Base-by-base conservation (phyloP, 1,284 basidiomycete species). In the Pyrrhoderma noxium region DNA sequence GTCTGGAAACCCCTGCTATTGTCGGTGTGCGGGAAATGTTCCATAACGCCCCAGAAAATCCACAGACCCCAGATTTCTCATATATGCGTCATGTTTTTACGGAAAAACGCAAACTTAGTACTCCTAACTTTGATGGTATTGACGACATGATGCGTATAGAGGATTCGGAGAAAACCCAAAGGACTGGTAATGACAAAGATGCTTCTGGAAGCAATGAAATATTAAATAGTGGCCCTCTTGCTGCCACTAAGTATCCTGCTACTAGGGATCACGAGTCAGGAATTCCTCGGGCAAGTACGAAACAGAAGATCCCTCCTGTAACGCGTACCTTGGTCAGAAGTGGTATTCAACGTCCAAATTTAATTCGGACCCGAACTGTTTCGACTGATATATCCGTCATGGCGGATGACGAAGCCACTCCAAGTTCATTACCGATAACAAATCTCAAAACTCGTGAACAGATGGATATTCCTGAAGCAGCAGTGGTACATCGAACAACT, bases 1-100 rank as follows among this genome's bases (percentile, higher is more conserved):
- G 52, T 1, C 48, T 54, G 11, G 52, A 54, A 4, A 70, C 67
- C 0, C 66, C 69, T 3, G 57, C 60, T 1, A 59, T 69, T 31
- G 54, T 56, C 8, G 68, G 68, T 18, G 55, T 71, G 39, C 61
- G 65, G n/a, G 58, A 64, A 27, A 60, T 71, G 54, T 70, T 69
- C 63, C 52, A 59, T 5, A 11, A 5, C 27, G 44, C 25, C 36
- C 46, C 47, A 23, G 46, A 39, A 4, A 51, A 45, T 8, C 18
- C 47, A n/a, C 54, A 61, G 40, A 71, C 69, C 1, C 70, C 70
- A 45, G 56, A 57, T 16, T 59, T 72, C 62, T 64, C 66, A 19
- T 69, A 69, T 14, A 54, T 70, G 44, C 60, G 60, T n/a, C 60
- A 61, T 43, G 59, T 70, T 59, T 69, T 65, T 55, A 47, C 43